Evolutionary conservation across 2,329 filamentous ascomycete species (phyloP).

Genomic region (Alternaria gansuensis): DNA sequence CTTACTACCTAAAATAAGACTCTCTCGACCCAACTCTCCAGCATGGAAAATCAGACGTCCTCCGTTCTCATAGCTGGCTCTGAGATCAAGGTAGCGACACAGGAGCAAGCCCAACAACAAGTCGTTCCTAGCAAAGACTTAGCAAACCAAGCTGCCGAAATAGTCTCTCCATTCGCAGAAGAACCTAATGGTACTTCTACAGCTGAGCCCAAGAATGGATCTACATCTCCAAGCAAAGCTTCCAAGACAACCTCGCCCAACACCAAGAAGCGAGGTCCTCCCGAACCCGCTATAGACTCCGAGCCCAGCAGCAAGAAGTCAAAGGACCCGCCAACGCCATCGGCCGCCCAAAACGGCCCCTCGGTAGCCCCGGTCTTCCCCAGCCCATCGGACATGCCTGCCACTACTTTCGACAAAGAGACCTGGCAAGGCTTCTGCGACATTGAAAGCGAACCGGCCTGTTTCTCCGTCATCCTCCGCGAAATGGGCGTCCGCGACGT

Average conservation of each 20-base stretch:
- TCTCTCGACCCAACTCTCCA: neutral
- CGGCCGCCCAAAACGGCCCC: slow-evolving; percentile 6
- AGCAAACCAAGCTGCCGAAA: neutral
- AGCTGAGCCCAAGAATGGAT: neutral
- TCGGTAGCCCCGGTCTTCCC: slow-evolving; percentile 20
- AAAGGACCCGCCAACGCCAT: slow-evolving; percentile 19
- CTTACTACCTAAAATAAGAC: neutral
- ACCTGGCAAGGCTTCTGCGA: slow-evolving; percentile 79
- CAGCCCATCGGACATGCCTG: slow-evolving; percentile 43
- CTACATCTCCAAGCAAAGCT: neutral
- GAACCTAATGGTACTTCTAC: neutral
- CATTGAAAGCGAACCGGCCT: slow-evolving; percentile 87
- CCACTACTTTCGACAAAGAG: slow-evolving; percentile 52
- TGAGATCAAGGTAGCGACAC: neutral
- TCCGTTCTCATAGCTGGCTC: neutral
- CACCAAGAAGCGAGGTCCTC: slow-evolving; percentile 30
- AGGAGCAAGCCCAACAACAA: slow-evolving; percentile 13
- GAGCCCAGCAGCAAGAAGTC: slow-evolving; percentile 31
- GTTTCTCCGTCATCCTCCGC: slow-evolving; percentile 83
- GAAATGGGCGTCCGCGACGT: slow-evolving; percentile 79
- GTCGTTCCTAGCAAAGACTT: slow-evolving; percentile 6
- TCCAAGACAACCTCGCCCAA: slow-evolving; percentile 14
- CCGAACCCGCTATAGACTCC: slow-evolving; percentile 14
- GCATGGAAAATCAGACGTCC: neutral
- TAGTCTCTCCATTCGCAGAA: neutral